Conservation (phyloP, 140 eudicot species). For the Erigeron philadelphicus region DNA sequence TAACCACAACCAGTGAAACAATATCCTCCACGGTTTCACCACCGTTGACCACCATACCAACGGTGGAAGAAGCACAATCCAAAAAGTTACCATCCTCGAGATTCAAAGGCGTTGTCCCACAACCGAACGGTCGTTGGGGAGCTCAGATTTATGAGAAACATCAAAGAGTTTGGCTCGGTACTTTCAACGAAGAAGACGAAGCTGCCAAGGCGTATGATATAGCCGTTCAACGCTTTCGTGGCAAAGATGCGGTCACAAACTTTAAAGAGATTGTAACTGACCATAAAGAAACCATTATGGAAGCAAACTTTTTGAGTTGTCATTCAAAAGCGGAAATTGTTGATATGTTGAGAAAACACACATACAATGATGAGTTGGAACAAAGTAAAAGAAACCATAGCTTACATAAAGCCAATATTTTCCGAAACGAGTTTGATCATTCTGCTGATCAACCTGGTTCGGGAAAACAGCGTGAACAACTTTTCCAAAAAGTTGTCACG, state of each 20-base stretch:
- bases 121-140: constrained; percentile 97
- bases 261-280: constrained; percentile 36
- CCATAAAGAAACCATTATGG: constrained; percentile 25
- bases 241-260: constrained; percentile 89
- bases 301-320: constrained; percentile 45
- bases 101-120: constrained; percentile 92
- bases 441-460: constrained; percentile 14
- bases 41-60: constrained; percentile 20
- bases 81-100: constrained; percentile 74
- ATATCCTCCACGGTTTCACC: constrained; percentile 26
- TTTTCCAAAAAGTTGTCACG: constrained; percentile 76
- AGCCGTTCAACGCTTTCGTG: constrained; percentile 90
- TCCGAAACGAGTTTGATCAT: background rate
- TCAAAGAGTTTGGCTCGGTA: constrained; percentile 90
- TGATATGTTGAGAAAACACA: constrained; percentile 84
- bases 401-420: constrained; percentile 1
- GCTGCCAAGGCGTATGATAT: constrained; percentile 84
- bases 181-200: constrained; percentile 80
- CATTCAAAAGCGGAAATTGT: constrained; percentile 86
- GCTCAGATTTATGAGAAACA: constrained; percentile 97
- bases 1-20: constrained; percentile 53
- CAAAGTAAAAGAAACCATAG: constrained; percentile 51
- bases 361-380: constrained; percentile 77
- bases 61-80: constrained; percentile 64
- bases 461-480: constrained; percentile 40